Base-by-base conservation (phyloP, 2,329 filamentous ascomycete genomes). In the Coniella lustricola region DNA sequence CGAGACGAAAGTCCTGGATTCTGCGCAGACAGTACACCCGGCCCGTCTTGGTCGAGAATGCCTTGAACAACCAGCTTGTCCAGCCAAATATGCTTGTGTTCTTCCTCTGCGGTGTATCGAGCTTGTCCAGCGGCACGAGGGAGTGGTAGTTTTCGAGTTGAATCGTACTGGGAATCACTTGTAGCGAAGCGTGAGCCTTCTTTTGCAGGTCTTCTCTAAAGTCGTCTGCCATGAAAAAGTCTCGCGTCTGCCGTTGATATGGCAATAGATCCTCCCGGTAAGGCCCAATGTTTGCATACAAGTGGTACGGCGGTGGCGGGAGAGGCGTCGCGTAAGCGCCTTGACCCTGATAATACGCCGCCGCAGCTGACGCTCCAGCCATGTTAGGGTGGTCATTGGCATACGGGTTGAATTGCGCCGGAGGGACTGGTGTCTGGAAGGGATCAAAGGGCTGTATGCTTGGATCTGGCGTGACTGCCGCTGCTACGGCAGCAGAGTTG, bases 31-130 rank as follows among this genome's bases (percentile, higher is more conserved):
- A 89, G 66, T 95, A 97, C n/a, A 84, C 81, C 55, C 87, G 84
- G 10, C 90, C 93, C 58, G 91, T 91, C 62, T 93, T 93, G 64
- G 79, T 84, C 7, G 89, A 95, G 20, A 85, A 83, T 8, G 90
- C 91, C 69, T 97, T 97, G 71, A 96, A 98, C 1, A 95, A 81
- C 89, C 90, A 97, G 58, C 85, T 95, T 5, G 85, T 81, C 60
- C 89, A 95, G 22, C 90, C 89, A 66, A 96, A 96, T 14, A 86
- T 80, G 12, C 80, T 77, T 3, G 83, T 79, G 56, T 84, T 89
- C 64, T 89, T 90, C 56, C 90, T 81, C 52, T 88, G 82, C 43
- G 77, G 85, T 8, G 84, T 87, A 64, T 97, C 90, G 17, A 50
- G 44, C 29, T 47, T 47, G 35, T 53, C 51, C 37, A 98, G 72